Evolutionary conservation across 202 grass and related monocot genomes (phyloP).

Genomic region (Zizania palustris): DNA sequence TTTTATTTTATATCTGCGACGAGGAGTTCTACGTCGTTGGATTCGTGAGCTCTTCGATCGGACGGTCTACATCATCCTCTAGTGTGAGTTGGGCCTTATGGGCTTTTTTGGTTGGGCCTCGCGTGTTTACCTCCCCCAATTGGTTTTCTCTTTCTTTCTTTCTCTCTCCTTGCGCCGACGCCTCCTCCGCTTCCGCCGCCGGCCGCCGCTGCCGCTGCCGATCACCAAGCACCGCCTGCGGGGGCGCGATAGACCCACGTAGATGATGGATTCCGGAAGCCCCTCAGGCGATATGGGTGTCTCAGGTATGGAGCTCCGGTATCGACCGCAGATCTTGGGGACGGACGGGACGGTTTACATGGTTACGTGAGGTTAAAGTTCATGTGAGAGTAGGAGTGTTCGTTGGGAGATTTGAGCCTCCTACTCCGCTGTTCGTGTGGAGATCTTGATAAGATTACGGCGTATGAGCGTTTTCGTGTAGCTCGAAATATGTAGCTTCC

Average conservation of each 20-base stretch:
- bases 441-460: slow-evolving; percentile 4
- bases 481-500: not conserved
- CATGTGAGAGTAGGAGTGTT: not conserved
- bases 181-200: slow-evolving; percentile 21
- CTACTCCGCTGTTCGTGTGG: not conserved
- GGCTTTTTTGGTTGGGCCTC: slow-evolving; percentile 29
- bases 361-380: slow-evolving; percentile 1
- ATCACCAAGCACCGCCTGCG: not conserved
- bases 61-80: not conserved
- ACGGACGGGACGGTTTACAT: slow-evolving; percentile 21
- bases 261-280: slow-evolving; percentile 39
- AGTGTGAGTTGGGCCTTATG: slow-evolving; percentile 17
- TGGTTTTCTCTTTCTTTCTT: not conserved
- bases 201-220: slow-evolving; percentile 18
- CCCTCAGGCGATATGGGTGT: slow-evolving; percentile 3
- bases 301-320: slow-evolving; percentile 37
- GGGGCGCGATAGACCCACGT: not conserved
- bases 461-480: not conserved
- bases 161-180: slow-evolving; percentile 9
- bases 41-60: slow-evolving; percentile 17
- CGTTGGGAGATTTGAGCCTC: slow-evolving; percentile 1
- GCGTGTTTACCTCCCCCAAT: not conserved
- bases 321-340: not conserved
- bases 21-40: not conserved
- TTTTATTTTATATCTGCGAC: slow-evolving; percentile 19